phyloP scores from a whole-genome alignment of 1,139 yeast genomes.

The Candida sojae region DNA sequence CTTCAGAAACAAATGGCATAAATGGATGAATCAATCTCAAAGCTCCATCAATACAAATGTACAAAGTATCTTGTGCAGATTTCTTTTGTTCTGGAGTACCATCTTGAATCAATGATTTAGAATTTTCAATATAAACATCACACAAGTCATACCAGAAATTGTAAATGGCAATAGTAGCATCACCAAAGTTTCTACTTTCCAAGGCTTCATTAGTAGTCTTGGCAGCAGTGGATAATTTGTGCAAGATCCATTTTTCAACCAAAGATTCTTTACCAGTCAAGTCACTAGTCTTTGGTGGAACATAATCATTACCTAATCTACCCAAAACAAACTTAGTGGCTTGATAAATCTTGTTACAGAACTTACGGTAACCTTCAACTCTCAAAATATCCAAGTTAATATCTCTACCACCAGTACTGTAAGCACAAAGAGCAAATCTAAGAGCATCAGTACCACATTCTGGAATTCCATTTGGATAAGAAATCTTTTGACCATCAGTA shows the following conservation, averaged over 20 bases:
- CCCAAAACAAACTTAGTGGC: constrained; percentile 96
- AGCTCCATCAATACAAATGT: constrained; percentile 91
- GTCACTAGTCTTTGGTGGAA: constrained; percentile 66
- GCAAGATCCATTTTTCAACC: constrained; percentile 96
- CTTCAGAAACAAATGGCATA: constrained; percentile 97
- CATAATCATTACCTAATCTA: constrained; percentile 86
- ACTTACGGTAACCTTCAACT: constrained; percentile 98
- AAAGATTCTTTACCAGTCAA: constrained; percentile 82
- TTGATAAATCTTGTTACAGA: constrained; percentile 98
- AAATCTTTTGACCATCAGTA: constrained; percentile 79
- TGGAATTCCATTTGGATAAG: constrained; percentile 97
- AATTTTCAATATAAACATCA: constrained; percentile 97
- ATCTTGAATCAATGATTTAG: constrained; percentile 87
- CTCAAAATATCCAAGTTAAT: constrained; percentile 94
- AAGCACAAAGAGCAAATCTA: constrained; percentile 97
- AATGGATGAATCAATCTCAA: constrained; percentile 93
- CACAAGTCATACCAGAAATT: constrained; percentile 96
- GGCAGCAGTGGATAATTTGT: constrained; percentile 74
- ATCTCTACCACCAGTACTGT: constrained; percentile 98
- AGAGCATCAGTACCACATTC: constrained; percentile 99
- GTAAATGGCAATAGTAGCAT: constrained; percentile 83
- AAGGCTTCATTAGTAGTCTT: constrained; percentile 64
- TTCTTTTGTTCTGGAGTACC: constrained; percentile 82
- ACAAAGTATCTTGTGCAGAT: constrained; percentile 92
- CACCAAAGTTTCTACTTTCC: constrained; percentile 86